A percentile compares a stretch with the other conserved stretches of the same genome.
Conservation (phyloP, 345 rosid genomes). For the Rhodamnia rubescens region DNA sequence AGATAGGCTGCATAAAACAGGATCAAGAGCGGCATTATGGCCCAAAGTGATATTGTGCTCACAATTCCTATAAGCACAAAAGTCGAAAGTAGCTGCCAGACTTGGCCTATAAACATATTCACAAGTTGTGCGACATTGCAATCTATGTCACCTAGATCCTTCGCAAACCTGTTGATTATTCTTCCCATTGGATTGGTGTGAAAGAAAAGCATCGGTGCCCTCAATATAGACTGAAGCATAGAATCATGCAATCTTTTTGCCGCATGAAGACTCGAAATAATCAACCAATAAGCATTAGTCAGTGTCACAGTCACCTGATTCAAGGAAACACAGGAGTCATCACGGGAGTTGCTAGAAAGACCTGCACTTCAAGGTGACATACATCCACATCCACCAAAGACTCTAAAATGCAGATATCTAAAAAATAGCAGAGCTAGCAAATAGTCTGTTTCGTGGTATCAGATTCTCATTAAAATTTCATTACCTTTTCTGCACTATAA, state of each 20-base stretch:
- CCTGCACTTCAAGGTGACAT: neutral
- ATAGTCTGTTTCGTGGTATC: neutral
- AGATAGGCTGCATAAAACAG: conserved; percentile 81
- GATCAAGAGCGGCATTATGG: conserved; percentile 82
- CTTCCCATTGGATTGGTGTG: conserved; percentile 92
- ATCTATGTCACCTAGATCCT: conserved; percentile 89
- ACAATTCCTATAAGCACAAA: conserved; percentile 79
- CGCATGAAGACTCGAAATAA: conserved; percentile 72
- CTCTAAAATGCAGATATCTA: neutral
- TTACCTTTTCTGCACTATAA: neutral
- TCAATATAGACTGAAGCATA: conserved; percentile 63
- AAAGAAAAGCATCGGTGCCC: conserved; percentile 94
- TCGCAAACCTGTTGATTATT: conserved; percentile 85
- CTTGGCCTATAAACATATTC: conserved; percentile 64
- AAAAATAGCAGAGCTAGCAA: neutral
- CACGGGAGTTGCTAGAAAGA: neutral
- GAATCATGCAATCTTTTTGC: conserved; percentile 75
- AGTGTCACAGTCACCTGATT: conserved; percentile 69
- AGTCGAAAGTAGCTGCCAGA: conserved; percentile 86
- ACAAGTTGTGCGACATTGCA: conserved; percentile 56
- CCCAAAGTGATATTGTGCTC: conserved; percentile 91
- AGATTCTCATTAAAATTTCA: neutral
- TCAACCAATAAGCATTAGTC: conserved; percentile 78
- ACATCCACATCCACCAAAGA: neutral
- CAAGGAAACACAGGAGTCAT: neutral